phyloP scores from a whole-genome alignment of 2,329 filamentous ascomycete genomes.

The Cladobotryum mycophilum region DNA sequence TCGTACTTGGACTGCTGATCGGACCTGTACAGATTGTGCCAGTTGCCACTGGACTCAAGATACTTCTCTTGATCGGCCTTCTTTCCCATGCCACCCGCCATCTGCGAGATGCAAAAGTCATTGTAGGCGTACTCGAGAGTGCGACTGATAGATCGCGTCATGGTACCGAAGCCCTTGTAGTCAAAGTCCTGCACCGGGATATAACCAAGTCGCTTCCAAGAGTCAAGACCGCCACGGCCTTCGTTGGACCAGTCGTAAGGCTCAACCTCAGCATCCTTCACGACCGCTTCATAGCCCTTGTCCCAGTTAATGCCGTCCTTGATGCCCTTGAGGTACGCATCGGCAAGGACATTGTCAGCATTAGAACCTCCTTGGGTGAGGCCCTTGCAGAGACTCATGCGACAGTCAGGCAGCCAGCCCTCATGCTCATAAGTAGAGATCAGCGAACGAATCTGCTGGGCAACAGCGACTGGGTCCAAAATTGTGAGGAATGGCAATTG shows the following conservation, averaged over 20 bases:
- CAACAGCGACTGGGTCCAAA: conserved; percentile 57
- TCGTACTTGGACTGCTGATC: conserved; percentile 49
- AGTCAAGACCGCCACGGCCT: conserved; percentile 63
- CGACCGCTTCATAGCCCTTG: conserved; percentile 61
- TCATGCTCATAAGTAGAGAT: conserved; percentile 65
- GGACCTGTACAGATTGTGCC: conserved; percentile 59
- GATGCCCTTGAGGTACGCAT: conserved; percentile 63
- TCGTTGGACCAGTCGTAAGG: conserved; percentile 64
- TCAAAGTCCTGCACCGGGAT: conserved; percentile 67
- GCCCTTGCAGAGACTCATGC: conserved; percentile 70
- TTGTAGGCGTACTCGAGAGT: conserved; percentile 76
- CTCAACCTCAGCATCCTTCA: conserved; percentile 66
- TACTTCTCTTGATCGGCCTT: conserved; percentile 55
- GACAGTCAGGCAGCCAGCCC: conserved; percentile 68
- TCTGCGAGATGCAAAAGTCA: conserved; percentile 62
- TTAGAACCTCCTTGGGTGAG: conserved; percentile 72
- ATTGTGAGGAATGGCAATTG: conserved; percentile 65
- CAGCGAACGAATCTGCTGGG: conserved; percentile 62
- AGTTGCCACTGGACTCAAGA: conserved; percentile 52
- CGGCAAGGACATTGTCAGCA: conserved; percentile 61
- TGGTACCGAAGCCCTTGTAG: conserved; percentile 57
- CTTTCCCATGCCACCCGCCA: conserved; percentile 52
- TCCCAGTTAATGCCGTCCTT: conserved; percentile 57
- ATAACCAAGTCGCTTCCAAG: conserved; percentile 66
- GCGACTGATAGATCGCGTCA: conserved; percentile 64